Evolutionary conservation across 805 yeast species (phyloP).

Genomic region (Candida qinlingensis): DNA sequence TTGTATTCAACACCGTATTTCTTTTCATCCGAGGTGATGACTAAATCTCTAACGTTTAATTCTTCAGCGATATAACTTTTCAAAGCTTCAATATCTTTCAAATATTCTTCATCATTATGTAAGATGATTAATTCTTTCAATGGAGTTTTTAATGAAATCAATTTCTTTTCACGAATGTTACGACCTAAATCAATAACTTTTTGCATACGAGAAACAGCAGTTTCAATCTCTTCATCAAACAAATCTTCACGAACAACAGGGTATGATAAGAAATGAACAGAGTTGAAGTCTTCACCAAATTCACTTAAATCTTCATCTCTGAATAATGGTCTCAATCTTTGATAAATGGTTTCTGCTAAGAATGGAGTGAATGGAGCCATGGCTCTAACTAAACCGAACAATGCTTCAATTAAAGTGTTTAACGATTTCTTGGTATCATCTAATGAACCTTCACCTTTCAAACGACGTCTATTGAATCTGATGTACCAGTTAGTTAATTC

Average conservation of each 20-base stretch:
- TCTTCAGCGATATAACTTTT: conserved; percentile 82
- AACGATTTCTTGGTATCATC: conserved; percentile 83
- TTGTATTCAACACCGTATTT: conserved; percentile 88
- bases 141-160: conserved; percentile 91
- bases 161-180: conserved; percentile 92
- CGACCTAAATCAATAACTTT: conserved; percentile 94
- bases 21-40: conserved; percentile 86
- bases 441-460: conserved; percentile 88
- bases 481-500: conserved; percentile 98
- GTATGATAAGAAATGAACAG: conserved; percentile 91
- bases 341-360: conserved; percentile 85
- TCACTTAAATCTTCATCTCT: conserved; percentile 49
- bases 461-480: conserved; percentile 95
- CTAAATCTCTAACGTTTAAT: conserved; percentile 82
- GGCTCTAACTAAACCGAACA: conserved; percentile 83
- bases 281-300: conserved; percentile 57
- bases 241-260: conserved; percentile 79
- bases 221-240: conserved; percentile 77
- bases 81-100: conserved; percentile 73
- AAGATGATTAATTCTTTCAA: conserved; percentile 81
- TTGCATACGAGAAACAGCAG: conserved; percentile 93
- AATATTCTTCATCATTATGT: conserved; percentile 69
- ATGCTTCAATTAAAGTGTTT: conserved; percentile 86
- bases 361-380: conserved; percentile 99
- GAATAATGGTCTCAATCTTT: conserved; percentile 60